A percentile compares a stretch with the other conserved stretches of the same genome.
These are phyloP conservation scores for Aristolochia contorta DNA, from an alignment of 164 flowering plant genomes.

Conservation along the genomic window DNA sequence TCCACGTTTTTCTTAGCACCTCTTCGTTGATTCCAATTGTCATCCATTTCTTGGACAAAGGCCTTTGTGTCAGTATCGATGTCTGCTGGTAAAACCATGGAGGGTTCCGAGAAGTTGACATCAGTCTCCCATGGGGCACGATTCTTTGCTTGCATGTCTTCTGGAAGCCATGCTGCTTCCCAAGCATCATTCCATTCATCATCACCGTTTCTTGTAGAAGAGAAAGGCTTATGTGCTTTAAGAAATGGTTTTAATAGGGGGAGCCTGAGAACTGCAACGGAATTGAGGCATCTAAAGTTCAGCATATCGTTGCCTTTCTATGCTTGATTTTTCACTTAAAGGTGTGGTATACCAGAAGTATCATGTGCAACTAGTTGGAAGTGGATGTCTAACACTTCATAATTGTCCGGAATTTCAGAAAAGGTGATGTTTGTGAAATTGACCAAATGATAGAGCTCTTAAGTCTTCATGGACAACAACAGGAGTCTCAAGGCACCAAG, in stretches of 20 bases:
- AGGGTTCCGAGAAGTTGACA: constrained; percentile 37
- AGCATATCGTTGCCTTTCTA: no score
- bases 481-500: no score
- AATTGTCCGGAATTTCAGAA: no score
- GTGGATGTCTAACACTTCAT: no score
- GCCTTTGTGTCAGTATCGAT: constrained; percentile 78
- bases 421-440: no score
- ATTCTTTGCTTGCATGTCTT: constrained; percentile 41
- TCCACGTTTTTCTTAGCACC: constrained; percentile 9
- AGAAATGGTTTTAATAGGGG: background rate
- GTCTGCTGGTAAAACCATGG: constrained; percentile 22
- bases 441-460: no score
- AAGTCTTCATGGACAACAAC: no score
- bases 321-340: no score
- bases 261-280: background rate
- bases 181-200: constrained; percentile 95
- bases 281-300: background rate
- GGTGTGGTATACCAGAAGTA: no score
- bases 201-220: constrained; percentile 17
- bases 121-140: constrained; percentile 87
- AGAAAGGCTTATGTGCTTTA: background rate
- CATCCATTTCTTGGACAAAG: constrained; percentile 84
- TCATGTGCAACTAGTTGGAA: no score
- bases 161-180: constrained; percentile 97
- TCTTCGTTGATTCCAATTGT: constrained; percentile 79